Conservation (phyloP, 257 asterid species). For the Datura wrightii region DNA sequence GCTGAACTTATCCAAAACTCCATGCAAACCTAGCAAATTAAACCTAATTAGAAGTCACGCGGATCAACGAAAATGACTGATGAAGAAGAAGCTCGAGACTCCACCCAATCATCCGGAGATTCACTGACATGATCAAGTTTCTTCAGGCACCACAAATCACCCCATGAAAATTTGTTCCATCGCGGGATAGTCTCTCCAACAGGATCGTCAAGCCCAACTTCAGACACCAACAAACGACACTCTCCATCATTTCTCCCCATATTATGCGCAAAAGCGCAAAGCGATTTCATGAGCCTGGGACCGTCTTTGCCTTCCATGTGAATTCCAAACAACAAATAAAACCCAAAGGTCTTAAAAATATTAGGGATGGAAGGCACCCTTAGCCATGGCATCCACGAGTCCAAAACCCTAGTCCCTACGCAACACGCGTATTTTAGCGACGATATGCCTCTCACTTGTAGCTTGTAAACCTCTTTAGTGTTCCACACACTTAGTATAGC, state of each 20-base stretch:
- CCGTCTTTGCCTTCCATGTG: slow-evolving; percentile 72
- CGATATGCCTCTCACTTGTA: slow-evolving; percentile 73
- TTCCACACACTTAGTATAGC: slow-evolving; percentile 83
- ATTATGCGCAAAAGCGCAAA: slow-evolving; percentile 66
- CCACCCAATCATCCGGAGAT: slow-evolving; percentile 52
- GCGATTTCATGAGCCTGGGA: slow-evolving; percentile 49
- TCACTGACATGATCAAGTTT: slow-evolving; percentile 39
- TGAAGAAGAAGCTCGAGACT: slow-evolving; percentile 43
- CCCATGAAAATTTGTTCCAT: slow-evolving; percentile 87
- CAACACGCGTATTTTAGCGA: slow-evolving; percentile 58
- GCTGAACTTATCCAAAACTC: neutral
- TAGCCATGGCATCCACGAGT: slow-evolving; percentile 70
- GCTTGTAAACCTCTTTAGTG: slow-evolving; percentile 64
- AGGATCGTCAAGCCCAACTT: slow-evolving; percentile 69
- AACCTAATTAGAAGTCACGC: slow-evolving; percentile 56
- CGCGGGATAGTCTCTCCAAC: slow-evolving; percentile 67
- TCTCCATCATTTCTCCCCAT: slow-evolving; percentile 55
- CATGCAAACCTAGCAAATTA: slow-evolving; percentile 10
- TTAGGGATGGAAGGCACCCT: slow-evolving; percentile 74
- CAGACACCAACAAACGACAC: slow-evolving; percentile 71
- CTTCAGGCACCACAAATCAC: slow-evolving; percentile 88
- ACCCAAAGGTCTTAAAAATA: slow-evolving; percentile 65
- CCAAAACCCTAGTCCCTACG: slow-evolving; percentile 64
- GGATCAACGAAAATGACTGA: slow-evolving; percentile 81
- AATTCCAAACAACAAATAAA: slow-evolving; percentile 67